Percentiles rank a stretch among this genome's conserved stretches.
phyloP scores from a whole-genome alignment of 1,284 basidiomycete genomes.

The Pholiota adiposa region DNA sequence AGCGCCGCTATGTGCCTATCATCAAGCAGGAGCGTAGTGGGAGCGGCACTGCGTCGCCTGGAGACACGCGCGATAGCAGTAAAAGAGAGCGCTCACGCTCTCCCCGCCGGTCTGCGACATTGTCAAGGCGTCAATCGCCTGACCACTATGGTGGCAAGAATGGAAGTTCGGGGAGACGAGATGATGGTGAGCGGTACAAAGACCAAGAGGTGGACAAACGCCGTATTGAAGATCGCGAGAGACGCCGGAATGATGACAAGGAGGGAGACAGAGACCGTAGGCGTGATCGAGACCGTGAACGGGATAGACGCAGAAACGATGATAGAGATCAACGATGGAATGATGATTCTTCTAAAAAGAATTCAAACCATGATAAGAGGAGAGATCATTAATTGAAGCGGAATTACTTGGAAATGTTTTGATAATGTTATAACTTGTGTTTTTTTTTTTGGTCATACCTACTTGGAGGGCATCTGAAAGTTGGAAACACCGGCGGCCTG shows the following conservation, averaged over 20 bases:
- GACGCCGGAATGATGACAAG: conserved; percentile 18
- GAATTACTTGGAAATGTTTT: no score
- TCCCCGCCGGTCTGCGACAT: conserved; percentile 35
- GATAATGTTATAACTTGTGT: no score
- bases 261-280: conserved; percentile 22
- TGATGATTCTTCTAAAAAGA: conserved; percentile 16
- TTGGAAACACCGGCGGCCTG: no score
- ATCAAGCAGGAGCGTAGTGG: conserved; percentile 58
- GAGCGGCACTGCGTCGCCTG: conserved; percentile 33
- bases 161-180: conserved; percentile 20
- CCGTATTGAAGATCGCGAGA: conserved; percentile 25
- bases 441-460: no score
- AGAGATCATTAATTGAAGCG: conserved; percentile 15
- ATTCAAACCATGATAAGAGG: conserved; percentile 20
- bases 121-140: conserved; percentile 37
- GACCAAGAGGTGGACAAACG: conserved; percentile 31
- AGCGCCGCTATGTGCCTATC: conserved; percentile 80
- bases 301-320: conserved; percentile 29
- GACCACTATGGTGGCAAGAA: conserved; percentile 31
- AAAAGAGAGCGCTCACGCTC: conserved; percentile 42
- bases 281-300: conserved; percentile 31
- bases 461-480: no score
- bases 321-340: conserved; percentile 27
- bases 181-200: conserved; percentile 33
- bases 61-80: conserved; percentile 26